Conservation (phyloP, 345 rosid genomes). For the Populus ilicifolia region DNA sequence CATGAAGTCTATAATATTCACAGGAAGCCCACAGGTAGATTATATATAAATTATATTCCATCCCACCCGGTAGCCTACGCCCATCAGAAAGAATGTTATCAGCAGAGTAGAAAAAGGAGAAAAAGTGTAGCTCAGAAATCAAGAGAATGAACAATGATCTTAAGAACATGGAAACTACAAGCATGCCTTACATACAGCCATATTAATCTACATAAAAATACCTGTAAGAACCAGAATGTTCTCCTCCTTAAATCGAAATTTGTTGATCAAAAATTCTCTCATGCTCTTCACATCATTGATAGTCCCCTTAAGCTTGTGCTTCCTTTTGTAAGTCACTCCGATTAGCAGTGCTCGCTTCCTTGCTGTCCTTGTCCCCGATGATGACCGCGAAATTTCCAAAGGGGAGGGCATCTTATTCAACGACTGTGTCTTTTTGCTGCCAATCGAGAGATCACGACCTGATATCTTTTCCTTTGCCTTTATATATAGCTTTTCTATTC, state of each 20-base stretch:
- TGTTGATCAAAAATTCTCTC: slow-evolving; percentile 31
- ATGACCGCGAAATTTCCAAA: neutral
- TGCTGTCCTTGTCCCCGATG: neutral
- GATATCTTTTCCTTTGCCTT: neutral
- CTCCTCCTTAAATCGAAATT: slow-evolving; percentile 21
- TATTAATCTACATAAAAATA: slow-evolving; percentile 1
- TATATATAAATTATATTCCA: too few relatives aligned
- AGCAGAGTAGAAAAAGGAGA: too few relatives aligned
- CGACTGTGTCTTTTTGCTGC: neutral
- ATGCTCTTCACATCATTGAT: slow-evolving; percentile 46
- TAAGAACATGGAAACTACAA: too few relatives aligned
- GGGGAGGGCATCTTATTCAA: slow-evolving; percentile 5
- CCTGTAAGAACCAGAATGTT: slow-evolving; percentile 52
- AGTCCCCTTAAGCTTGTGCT: slow-evolving; percentile 48
- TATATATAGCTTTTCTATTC: too few relatives aligned
- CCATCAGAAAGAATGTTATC: too few relatives aligned
- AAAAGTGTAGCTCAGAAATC: too few relatives aligned
- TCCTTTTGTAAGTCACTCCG: slow-evolving; percentile 44
- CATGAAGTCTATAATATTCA: too few relatives aligned
- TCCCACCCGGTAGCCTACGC: too few relatives aligned
- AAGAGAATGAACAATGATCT: too few relatives aligned
- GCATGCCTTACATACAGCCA: too few relatives aligned
- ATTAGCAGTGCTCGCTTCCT: slow-evolving; percentile 48
- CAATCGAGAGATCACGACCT: too few relatives aligned
- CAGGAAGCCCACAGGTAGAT: too few relatives aligned